phyloP scores from a whole-genome alignment of 2,329 filamentous ascomycete species.

The Xylaria sp. region DNA sequence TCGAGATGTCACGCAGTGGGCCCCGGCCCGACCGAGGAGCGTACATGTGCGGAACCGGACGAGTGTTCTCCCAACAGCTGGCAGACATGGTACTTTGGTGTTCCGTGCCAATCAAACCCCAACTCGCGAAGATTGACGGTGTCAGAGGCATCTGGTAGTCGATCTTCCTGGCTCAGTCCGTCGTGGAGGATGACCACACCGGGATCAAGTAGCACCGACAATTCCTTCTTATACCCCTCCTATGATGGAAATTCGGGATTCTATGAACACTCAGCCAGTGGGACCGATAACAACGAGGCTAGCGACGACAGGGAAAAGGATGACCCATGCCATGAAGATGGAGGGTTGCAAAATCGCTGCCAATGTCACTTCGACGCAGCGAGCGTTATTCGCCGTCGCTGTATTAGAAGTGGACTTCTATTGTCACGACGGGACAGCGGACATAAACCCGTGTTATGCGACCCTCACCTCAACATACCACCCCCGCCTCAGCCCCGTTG shows the following conservation, averaged over 20 bases:
- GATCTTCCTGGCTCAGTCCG: constrained; percentile 27
- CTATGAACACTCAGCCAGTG: constrained; percentile 19
- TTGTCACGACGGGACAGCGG: not conserved
- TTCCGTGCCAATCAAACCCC: constrained; percentile 22
- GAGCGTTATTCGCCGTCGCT: not conserved
- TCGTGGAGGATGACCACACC: constrained; percentile 17
- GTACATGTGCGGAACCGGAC: constrained; percentile 19
- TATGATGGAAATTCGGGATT: constrained; percentile 12
- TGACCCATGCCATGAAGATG: not conserved
- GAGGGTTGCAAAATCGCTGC: not conserved
- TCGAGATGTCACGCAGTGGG: constrained; percentile 24
- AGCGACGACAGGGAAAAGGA: not conserved
- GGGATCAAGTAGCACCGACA: constrained; percentile 26
- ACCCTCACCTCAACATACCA: not conserved
- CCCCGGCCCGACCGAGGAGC: constrained; percentile 19
- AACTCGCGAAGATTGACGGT: constrained; percentile 28
- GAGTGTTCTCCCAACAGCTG: constrained; percentile 26
- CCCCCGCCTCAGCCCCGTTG: not conserved
- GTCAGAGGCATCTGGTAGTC: constrained; percentile 37
- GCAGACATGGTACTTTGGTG: constrained; percentile 37
- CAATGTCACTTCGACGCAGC: not conserved
- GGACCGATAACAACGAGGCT: constrained; percentile 24
- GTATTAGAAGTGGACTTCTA: not conserved
- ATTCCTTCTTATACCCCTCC: constrained; percentile 11
- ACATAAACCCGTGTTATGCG: not conserved